Evolutionary conservation across 1,139 yeast species (phyloP), one percentile per base, ranked within the genome.

Genomic region (Barnettozyma hawaiiensis): DNA sequence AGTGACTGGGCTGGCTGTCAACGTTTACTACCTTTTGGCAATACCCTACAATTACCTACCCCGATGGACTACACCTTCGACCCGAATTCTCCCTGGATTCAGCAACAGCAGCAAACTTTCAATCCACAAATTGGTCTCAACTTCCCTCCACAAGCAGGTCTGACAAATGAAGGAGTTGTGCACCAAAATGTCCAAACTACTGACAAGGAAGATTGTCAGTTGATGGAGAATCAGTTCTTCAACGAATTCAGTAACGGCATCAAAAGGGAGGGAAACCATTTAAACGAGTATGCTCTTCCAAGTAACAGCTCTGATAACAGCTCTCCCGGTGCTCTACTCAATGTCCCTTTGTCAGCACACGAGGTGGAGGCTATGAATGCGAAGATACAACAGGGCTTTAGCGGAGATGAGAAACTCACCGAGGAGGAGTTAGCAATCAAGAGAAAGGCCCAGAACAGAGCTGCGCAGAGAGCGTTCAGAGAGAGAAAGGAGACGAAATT

Each of bases 401-500:
- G 14, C 12, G 38, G 32, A 15, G 42, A 42, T 22, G 48, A 48
- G 16, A 44, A 39, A 10, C 35, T 52, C 4, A 37, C 51, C 1
- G 57, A 54, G 27, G 43, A 53, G 33, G 58, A 56, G 26, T 18
- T 55, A 4, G 51, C 55, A 2, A 40, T 46, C 24, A 52, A 47
- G 45, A 49, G 60, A 42, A 85, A 81, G 59, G 90, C 90, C 0
- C 95, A 85, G 59, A 87, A 87, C 60, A 69, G 96, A 55, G 94
- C 92, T 5, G 95, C 96, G 0, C 96, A 86, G 63, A 70, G 92
- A 51, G 96, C 96, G 2, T 86, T 86, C 64, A 70, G 96, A 50
- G 94, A 85, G 61, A 76, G 96, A 40, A 85, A 85, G 59, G 95
- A 85, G 60, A 76, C 78, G 43, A 77, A 76, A 52, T 65, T 86